phyloP scores from a whole-genome alignment of 495 filamentous ascomycete species.

The Annulohypoxylon moriforme region DNA sequence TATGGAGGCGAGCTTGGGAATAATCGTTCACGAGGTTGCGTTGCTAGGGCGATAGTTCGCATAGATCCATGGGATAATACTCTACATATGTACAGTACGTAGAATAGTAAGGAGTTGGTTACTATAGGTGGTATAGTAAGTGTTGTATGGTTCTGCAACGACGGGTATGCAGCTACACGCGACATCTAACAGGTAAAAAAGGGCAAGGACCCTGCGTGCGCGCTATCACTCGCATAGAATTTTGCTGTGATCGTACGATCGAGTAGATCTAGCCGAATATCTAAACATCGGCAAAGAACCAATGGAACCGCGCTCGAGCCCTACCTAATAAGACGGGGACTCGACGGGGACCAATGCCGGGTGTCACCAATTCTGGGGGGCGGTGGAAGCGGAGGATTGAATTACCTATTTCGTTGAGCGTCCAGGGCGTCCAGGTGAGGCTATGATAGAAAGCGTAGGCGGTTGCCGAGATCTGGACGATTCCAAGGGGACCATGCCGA shows the following conservation, averaged over 20 bases:
- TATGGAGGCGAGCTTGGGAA: constrained; percentile 3
- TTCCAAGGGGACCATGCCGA: constrained; percentile 9
- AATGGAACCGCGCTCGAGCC: constrained; percentile 31
- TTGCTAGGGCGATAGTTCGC: constrained; percentile 14
- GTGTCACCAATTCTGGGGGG: constrained; percentile 12
- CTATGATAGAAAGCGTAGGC: constrained; percentile 3
- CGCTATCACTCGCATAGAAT: constrained; percentile 33
- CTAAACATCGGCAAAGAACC: constrained; percentile 18
- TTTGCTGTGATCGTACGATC: constrained; percentile 42
- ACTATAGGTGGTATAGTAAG: constrained; percentile 20
- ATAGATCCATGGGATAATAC: neutral
- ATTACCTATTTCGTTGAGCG: constrained; percentile 19
- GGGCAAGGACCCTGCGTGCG: constrained; percentile 23
- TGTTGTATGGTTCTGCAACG: constrained; percentile 23
- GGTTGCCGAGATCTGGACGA: neutral
- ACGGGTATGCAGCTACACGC: constrained; percentile 30
- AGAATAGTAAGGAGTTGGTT: constrained; percentile 11
- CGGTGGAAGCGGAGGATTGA: constrained; percentile 16
- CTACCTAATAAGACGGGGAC: constrained; percentile 32
- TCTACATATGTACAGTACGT: neutral
- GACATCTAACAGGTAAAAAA: constrained; percentile 16
- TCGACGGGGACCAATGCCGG: constrained; percentile 23
- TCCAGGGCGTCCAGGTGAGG: neutral
- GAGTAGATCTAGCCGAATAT: constrained; percentile 40
- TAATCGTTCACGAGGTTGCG: constrained; percentile 19